phyloP scores from a whole-genome alignment of 176 grass and related monocot genomes.

The Triticum monococcum region DNA sequence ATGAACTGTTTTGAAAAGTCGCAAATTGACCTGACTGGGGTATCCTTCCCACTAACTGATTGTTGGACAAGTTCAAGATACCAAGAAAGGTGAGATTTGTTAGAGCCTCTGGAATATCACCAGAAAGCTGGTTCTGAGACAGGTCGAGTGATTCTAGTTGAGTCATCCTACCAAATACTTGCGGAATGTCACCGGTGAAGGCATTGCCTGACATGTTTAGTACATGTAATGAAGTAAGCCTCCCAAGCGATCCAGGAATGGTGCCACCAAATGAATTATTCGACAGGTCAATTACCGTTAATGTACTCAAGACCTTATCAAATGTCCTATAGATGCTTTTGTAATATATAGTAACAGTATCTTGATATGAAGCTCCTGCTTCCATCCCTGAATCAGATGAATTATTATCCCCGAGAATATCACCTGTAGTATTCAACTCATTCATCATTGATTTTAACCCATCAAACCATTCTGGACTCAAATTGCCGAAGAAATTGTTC shows the following conservation, averaged over 20 bases:
- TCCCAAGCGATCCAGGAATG: conserved; percentile 4
- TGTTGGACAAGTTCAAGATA: conserved; percentile 28
- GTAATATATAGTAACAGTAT: not conserved
- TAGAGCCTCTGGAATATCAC: conserved; percentile 12
- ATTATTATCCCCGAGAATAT: too few species aligned
- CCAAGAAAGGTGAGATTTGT: conserved; percentile 35
- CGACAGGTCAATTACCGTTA: not conserved
- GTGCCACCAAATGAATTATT: not conserved
- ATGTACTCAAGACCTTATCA: not conserved
- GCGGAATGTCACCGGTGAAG: not conserved
- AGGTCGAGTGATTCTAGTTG: conserved; percentile 14
- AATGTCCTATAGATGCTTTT: not conserved
- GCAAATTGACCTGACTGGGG: not conserved
- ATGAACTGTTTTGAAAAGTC: not conserved
- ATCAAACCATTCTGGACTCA: not conserved
- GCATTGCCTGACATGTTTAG: conserved; percentile 8
- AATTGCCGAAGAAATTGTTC: conserved; percentile 11
- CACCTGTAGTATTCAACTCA: too few species aligned
- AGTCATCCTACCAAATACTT: not conserved
- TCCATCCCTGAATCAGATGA: too few species aligned
- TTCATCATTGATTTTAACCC: conserved; percentile 8
- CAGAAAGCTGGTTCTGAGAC: conserved; percentile 2
- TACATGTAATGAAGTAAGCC: not conserved
- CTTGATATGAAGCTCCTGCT: too few species aligned
- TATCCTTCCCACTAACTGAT: conserved; percentile 26